Conservation (phyloP, 345 rosid species). For the Citrus medica region DNA sequence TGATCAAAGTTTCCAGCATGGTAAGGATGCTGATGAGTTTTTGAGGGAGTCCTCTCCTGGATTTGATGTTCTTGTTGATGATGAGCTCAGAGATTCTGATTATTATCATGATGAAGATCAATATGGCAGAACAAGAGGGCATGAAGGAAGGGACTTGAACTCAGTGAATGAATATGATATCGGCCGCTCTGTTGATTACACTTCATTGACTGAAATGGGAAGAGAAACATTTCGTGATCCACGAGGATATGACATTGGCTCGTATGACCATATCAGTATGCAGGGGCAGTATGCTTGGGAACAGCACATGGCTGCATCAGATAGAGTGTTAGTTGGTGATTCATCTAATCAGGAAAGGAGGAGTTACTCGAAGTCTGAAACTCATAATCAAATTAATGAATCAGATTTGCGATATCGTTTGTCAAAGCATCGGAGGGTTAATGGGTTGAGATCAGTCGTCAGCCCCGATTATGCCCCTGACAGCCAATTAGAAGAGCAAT, state of each 20-base stretch:
- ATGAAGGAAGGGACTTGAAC: slow-evolving; percentile 50
- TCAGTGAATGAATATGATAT: slow-evolving; percentile 56
- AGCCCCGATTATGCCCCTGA: slow-evolving; percentile 48
- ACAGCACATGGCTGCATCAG: slow-evolving; percentile 48
- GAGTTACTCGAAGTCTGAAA: slow-evolving; percentile 39
- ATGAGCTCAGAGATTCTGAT: slow-evolving; percentile 63
- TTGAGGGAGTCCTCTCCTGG: slow-evolving; percentile 93
- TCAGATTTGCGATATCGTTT: slow-evolving; percentile 73
- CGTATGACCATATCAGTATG: slow-evolving; percentile 35
- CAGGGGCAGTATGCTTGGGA: slow-evolving; percentile 64
- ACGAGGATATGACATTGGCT: slow-evolving; percentile 34
- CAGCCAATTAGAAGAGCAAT: slow-evolving; percentile 40
- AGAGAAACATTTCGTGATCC: slow-evolving; percentile 39
- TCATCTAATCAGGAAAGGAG: slow-evolving; percentile 50
- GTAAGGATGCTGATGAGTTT: slow-evolving; percentile 63
- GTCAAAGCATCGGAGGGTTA: slow-evolving; percentile 60
- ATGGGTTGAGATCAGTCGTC: slow-evolving; percentile 66
- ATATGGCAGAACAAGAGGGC: slow-evolving; percentile 49
- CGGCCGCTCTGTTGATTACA: slow-evolving; percentile 41
- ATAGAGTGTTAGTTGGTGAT: slow-evolving; percentile 38
- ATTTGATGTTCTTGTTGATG: slow-evolving; percentile 94
- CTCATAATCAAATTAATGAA: slow-evolving; percentile 43
- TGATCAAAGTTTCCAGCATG: slow-evolving; percentile 48
- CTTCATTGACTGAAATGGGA: slow-evolving; percentile 42
- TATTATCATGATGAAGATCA: slow-evolving; percentile 72